Evolutionary conservation across 2,329 filamentous ascomycete genomes (phyloP).

Genomic region (Parasarocladium wereldwijsianum): DNA sequence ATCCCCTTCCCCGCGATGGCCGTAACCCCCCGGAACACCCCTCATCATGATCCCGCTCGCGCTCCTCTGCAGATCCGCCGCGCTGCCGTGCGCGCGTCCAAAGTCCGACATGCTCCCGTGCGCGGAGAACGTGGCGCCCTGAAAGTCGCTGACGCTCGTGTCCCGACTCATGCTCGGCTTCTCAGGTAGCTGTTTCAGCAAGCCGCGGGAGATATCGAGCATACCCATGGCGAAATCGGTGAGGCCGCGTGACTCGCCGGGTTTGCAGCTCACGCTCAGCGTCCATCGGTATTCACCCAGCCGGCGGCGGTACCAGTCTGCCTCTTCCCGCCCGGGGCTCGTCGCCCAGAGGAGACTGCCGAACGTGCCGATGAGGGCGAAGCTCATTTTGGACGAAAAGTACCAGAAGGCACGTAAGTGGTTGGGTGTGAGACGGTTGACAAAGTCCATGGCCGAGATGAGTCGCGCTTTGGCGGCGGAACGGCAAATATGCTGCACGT

Average conservation of each 20-base stretch:
- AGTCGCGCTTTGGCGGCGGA: slow-evolving; percentile 86
- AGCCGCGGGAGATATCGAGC: slow-evolving; percentile 55
- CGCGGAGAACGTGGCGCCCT: too few species aligned
- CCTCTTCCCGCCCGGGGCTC: slow-evolving; percentile 73
- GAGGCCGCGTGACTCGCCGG: slow-evolving; percentile 40
- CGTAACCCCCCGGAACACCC: too few species aligned
- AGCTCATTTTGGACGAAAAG: slow-evolving; percentile 77
- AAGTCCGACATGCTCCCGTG: too few species aligned
- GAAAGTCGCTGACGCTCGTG: slow-evolving; percentile 35
- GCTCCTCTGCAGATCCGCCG: slow-evolving; percentile 16
- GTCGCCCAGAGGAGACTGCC: slow-evolving; percentile 83
- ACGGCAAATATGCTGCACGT: slow-evolving; percentile 83
- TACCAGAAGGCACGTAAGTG: slow-evolving; percentile 92
- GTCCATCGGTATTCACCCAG: slow-evolving; percentile 92
- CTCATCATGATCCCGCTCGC: slow-evolving; percentile 21
- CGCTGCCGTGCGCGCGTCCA: slow-evolving; percentile 15
- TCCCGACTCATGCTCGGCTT: slow-evolving; percentile 51
- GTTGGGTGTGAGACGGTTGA: slow-evolving; percentile 75
- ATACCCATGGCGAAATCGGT: slow-evolving; percentile 65
- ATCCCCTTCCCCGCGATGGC: too few species aligned
- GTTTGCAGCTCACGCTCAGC: slow-evolving; percentile 68
- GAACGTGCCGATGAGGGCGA: slow-evolving; percentile 89
- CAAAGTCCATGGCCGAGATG: slow-evolving; percentile 94
- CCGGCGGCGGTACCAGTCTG: slow-evolving; percentile 77
- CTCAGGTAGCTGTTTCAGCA: slow-evolving; percentile 55